Base-by-base conservation (phyloP, 2,329 filamentous ascomycete genomes). In the Sporothrix humicola region DNA sequence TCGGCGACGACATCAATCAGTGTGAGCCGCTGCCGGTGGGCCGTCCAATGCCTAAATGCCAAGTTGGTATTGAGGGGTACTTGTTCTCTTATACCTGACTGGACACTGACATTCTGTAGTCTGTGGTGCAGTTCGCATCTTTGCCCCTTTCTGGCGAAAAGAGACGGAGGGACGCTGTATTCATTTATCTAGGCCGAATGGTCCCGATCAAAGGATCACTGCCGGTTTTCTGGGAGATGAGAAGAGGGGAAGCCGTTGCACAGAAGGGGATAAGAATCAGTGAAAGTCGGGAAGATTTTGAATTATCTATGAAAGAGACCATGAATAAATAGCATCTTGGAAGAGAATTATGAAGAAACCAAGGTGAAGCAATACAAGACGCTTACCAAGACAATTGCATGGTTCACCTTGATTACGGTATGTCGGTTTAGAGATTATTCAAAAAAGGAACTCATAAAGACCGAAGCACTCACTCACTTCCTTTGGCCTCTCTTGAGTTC, bases 171-270 rank as follows among this genome's bases (percentile, higher is more conserved):
- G 44, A 44, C 6, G 5, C 13, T 20, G 37, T 48, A 71, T 59
- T 31, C 54, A 71, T 71, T 71, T 71, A 71, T 61, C 69, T 54
- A 70, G 20, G 17, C 68, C 68, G 68, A 8, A 58, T 46, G 15
- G 3, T 20, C 3, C 59, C 59, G 59, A 20, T 9, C 15, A 9
- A 7, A 42, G 59, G 31, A 44, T 13, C 59, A 63, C 31, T 63
- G 59, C 58, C 59, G 59, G 31, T n/a, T 17, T 12, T 17, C 31
- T 20, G 56, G 68, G 52, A 46, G n/a, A 17, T 8, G 20, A 46
- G 20, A 20, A 26, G 61, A 48, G 61, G 61, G 61, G 61, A 48
- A 66, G 26, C n/a, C 26, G 56, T 7, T 58, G 56, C 56, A 59
- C 12, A 37, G 15, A 37, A 37, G 26, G 15, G 23, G 4, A 59